Conservation (phyloP, 2,329 filamentous ascomycete species). For the Claviceps cyperi region DNA sequence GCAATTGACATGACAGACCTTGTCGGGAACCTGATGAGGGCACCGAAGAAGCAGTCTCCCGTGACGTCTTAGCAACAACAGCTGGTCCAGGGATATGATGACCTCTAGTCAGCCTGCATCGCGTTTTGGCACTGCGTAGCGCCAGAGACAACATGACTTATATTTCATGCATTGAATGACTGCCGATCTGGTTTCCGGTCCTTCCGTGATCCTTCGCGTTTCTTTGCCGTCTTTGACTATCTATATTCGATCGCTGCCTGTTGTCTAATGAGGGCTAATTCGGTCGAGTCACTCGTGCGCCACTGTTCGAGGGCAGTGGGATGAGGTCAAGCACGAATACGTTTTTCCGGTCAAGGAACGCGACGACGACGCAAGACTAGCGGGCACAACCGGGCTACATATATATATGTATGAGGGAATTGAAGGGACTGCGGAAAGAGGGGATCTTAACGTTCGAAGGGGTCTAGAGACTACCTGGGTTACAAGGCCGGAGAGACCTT, state of each 20-base stretch:
- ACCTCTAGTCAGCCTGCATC: constrained; percentile 20
- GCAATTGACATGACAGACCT: constrained; percentile 6
- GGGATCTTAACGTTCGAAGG: neutral
- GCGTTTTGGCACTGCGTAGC: constrained; percentile 30
- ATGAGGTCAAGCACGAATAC: neutral
- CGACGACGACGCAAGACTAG: neutral
- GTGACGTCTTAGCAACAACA: neutral
- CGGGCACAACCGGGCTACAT: neutral
- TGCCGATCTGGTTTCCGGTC: neutral
- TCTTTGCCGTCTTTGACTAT: neutral
- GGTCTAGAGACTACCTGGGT: neutral
- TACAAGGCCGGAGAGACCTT: neutral
- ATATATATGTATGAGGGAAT: neutral
- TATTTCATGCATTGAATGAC: constrained; percentile 20
- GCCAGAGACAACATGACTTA: constrained; percentile 30
- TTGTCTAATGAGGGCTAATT: neutral
- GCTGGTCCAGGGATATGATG: constrained; percentile 6
- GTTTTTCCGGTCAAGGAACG: neutral
- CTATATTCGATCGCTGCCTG: neutral
- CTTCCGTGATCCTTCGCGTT: neutral
- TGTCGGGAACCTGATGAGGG: neutral
- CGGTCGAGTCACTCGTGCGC: neutral
- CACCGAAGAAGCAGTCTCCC: neutral
- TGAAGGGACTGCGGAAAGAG: neutral
- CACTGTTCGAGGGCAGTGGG: neutral